A percentile compares a stretch with the other conserved stretches of the same genome.
Evolutionary conservation across 2,329 filamentous ascomycete genomes (phyloP).

Genomic region (Myriosclerotinia curreyana): DNA sequence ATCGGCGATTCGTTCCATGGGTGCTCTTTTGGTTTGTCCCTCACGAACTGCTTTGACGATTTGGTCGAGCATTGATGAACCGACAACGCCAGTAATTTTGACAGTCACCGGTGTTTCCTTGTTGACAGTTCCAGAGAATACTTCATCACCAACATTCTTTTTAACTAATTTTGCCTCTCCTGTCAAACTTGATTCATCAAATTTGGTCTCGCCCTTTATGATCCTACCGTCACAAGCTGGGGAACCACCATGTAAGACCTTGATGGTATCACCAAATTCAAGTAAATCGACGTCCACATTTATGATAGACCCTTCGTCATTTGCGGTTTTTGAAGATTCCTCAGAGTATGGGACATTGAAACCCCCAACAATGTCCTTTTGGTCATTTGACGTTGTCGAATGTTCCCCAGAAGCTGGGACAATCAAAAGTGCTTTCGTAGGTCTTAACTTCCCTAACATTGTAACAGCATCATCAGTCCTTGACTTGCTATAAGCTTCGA

Average conservation of each 20-base stretch:
- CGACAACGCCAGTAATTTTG: conserved; percentile 60
- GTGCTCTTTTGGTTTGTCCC: conserved; percentile 71
- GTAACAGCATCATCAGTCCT: conserved; percentile 85
- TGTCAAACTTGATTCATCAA: conserved; percentile 89
- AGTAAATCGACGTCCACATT: conserved; percentile 52
- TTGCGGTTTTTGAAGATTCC: conserved; percentile 14
- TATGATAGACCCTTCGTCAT: conserved; percentile 23
- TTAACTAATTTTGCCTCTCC: conserved; percentile 68
- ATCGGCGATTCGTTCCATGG: conserved; percentile 73
- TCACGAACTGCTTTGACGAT: conserved; percentile 75
- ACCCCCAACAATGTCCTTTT: conserved; percentile 10
- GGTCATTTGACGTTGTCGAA: conserved; percentile 14
- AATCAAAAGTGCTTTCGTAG: conserved; percentile 71
- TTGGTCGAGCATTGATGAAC: conserved; percentile 74
- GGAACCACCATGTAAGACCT: conserved; percentile 73
- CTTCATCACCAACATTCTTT: conserved; percentile 60
- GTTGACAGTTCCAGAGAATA: conserved; percentile 74
- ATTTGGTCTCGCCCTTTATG: conserved; percentile 60
- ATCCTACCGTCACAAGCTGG: conserved; percentile 80
- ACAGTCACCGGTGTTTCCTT: conserved; percentile 61
- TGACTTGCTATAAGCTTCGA: conserved; percentile 89
- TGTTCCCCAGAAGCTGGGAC: conserved; percentile 41
- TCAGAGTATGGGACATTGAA: conserved; percentile 52
- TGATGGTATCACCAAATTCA: conserved; percentile 71
- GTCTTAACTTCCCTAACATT: conserved; percentile 72